Percentiles rank a stretch among this genome's conserved stretches.
These are phyloP conservation scores for Cyberlindnera americana DNA, from an alignment of 805 yeast species.

Conservation along the genomic window DNA sequence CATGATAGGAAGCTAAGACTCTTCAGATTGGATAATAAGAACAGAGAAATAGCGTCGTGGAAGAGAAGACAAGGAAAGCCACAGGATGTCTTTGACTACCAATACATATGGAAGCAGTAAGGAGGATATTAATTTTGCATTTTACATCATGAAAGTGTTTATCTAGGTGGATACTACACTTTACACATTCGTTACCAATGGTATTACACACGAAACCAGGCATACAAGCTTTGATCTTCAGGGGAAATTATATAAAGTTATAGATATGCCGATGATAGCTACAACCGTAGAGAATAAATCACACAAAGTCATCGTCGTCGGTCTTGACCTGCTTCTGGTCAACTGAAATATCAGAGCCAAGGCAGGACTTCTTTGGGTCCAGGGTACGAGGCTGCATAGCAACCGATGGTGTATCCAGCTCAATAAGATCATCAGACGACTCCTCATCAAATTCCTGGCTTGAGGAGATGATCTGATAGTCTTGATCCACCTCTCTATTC, in stretches of 20 bases:
- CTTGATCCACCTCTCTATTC: not conserved
- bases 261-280: no score
- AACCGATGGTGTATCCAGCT: conserved; percentile 1
- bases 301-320: no score
- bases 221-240: not conserved
- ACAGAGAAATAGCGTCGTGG: conserved; percentile 52
- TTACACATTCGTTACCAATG: not conserved
- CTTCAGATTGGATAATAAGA: conserved; percentile 44
- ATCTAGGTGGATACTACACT: not conserved
- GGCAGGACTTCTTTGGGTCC: not conserved
- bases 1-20: conserved; percentile 47
- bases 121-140: not conserved
- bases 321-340: no score
- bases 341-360: not conserved
- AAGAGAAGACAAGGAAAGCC: conserved; percentile 51
- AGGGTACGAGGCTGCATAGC: not conserved
- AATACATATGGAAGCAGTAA: conserved; percentile 28
- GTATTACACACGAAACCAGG: no score
- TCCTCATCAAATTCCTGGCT: not conserved
- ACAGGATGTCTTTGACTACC: conserved; percentile 40
- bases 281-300: no score
- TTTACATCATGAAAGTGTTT: no score
- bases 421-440: conserved; percentile 1
- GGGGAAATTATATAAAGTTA: no score
- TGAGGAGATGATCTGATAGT: not conserved